Evolutionary conservation across 257 asterid species (phyloP).

Genomic region (Lycium ferocissimum): DNA sequence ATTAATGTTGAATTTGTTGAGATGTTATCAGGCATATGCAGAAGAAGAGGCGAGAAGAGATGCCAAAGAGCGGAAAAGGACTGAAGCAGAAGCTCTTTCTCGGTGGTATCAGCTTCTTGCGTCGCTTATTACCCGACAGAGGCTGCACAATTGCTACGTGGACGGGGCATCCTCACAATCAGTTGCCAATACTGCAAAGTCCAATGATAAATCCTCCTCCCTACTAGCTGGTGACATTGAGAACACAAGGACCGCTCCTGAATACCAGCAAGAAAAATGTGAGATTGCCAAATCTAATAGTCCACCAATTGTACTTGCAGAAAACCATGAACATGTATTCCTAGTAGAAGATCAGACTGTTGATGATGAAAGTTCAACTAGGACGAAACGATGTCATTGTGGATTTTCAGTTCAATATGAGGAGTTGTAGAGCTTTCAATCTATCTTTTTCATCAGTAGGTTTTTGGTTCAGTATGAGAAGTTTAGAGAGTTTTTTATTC

Average conservation of each 20-base stretch:
- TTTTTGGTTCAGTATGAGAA: conserved; percentile 75
- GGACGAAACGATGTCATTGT: conserved; percentile 68
- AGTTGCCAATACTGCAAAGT: conserved; percentile 38
- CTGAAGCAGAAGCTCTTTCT: conserved; percentile 74
- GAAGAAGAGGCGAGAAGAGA: conserved; percentile 89
- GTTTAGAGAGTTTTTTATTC: conserved; percentile 39
- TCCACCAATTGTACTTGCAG: conserved; percentile 38
- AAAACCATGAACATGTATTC: conserved; percentile 69
- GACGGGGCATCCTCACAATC: conserved; percentile 47
- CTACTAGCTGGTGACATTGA: conserved; percentile 29
- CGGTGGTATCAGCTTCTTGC: conserved; percentile 99
- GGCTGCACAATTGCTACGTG: conserved; percentile 68
- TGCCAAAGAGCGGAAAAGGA: conserved; percentile 65
- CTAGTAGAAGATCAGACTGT: conserved; percentile 50
- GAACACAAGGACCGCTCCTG: conserved; percentile 32
- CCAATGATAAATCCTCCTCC: conserved; percentile 34
- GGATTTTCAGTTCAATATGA: conserved; percentile 82
- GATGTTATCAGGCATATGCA: conserved; percentile 64
- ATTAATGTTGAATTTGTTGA: conserved; percentile 28
- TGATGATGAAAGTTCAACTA: conserved; percentile 54
- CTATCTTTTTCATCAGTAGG: neutral
- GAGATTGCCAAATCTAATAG: conserved; percentile 28
- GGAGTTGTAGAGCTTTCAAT: conserved; percentile 52
- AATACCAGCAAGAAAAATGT: conserved; percentile 37
- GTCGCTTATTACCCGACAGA: conserved; percentile 78